Conservation (phyloP, 1,284 basidiomycete genomes). For the Austroboletus sp. region DNA sequence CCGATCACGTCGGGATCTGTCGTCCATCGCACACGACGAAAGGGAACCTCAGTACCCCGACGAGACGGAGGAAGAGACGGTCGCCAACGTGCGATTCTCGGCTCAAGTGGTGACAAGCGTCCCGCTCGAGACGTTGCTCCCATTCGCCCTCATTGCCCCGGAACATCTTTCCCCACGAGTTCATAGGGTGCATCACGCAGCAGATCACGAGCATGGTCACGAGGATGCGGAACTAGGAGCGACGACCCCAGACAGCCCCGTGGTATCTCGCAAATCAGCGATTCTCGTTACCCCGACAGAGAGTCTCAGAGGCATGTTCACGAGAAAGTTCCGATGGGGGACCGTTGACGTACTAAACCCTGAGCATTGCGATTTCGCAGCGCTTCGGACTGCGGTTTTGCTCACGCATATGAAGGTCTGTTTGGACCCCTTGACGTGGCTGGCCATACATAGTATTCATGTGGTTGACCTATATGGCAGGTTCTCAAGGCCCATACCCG, state of each 20-base stretch:
- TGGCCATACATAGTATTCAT: constrained; percentile 8
- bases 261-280: constrained; percentile 34
- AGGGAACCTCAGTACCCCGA: constrained; percentile 44
- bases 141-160: constrained; percentile 72
- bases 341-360: constrained; percentile 77
- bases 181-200: constrained; percentile 19
- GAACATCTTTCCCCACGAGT: constrained; percentile 43
- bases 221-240: constrained; percentile 18
- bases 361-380: constrained; percentile 75
- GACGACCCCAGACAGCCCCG: constrained; percentile 19
- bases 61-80: constrained; percentile 53
- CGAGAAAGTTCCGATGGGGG: constrained; percentile 74
- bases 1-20: constrained; percentile 60
- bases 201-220: constrained; percentile 11
- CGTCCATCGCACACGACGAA: constrained; percentile 47
- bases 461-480: constrained; percentile 39
- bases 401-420: constrained; percentile 74
- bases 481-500: constrained; percentile 71
- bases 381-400: constrained; percentile 68
- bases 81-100: constrained; percentile 70
- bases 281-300: constrained; percentile 52
- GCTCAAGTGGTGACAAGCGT: constrained; percentile 55
- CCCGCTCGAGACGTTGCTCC: constrained; percentile 52
- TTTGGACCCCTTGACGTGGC: constrained; percentile 17
- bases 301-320: constrained; percentile 63